phyloP scores from a whole-genome alignment of 768 basidiomycete species.

The Boletus reticulatus region DNA sequence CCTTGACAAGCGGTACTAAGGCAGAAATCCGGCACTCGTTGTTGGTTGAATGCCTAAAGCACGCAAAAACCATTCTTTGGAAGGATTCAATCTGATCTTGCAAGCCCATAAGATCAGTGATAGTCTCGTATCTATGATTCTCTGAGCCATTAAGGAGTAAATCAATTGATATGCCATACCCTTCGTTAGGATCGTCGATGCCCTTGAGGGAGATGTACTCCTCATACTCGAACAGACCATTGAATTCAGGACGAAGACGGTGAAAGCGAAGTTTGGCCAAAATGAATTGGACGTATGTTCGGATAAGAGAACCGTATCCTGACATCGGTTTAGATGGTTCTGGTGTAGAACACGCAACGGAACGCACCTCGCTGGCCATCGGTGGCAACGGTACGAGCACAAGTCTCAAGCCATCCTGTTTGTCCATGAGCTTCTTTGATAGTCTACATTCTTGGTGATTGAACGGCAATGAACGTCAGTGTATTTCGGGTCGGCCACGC shows the following conservation, averaged over 20 bases:
- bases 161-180: slow-evolving; percentile 50
- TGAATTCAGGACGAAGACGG: slow-evolving; percentile 93
- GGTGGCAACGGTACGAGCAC: slow-evolving; percentile 79
- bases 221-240: slow-evolving; percentile 98
- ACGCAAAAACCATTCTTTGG: slow-evolving; percentile 95
- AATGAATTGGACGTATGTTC: slow-evolving; percentile 94
- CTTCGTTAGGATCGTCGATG: slow-evolving; percentile 98
- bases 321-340: slow-evolving; percentile 5
- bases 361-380: slow-evolving; percentile 73
- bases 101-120: slow-evolving; percentile 93
- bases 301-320: slow-evolving; percentile 94
- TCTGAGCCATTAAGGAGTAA: slow-evolving; percentile 9
- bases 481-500: slow-evolving; percentile 19
- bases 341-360: background rate
- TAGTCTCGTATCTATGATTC: slow-evolving; percentile 84
- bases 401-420: slow-evolving; percentile 98
- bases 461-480: slow-evolving; percentile 4
- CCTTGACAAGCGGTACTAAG: slow-evolving; percentile 95
- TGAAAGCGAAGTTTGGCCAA: slow-evolving; percentile 96
- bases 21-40: slow-evolving; percentile 98
- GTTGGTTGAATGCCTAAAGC: slow-evolving; percentile 87
- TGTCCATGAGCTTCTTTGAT: slow-evolving; percentile 97
- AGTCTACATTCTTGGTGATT: slow-evolving; percentile 51
- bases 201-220: slow-evolving; percentile 97
- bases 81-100: slow-evolving; percentile 99